Evolutionary conservation across 2,329 filamentous ascomycete genomes (phyloP).

Genomic region (Xylariales sp.): DNA sequence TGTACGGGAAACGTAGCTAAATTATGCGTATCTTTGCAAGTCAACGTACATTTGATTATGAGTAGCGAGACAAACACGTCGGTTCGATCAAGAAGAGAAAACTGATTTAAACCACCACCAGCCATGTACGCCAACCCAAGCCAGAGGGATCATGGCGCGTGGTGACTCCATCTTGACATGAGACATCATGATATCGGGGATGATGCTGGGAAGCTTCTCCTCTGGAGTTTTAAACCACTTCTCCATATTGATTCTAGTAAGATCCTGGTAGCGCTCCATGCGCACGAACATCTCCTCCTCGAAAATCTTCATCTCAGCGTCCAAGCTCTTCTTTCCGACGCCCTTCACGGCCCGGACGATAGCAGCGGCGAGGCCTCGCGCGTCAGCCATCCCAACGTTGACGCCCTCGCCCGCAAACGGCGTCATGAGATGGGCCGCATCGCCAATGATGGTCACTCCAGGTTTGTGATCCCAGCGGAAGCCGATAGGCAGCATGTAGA

Average conservation of each 20-base stretch:
- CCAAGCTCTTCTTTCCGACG: slow-evolving; percentile 19
- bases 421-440: slow-evolving; percentile 57
- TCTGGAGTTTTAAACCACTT: slow-evolving; percentile 38
- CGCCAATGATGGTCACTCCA: slow-evolving; percentile 52
- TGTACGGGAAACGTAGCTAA: no score
- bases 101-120: slow-evolving; percentile 2
- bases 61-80: no score
- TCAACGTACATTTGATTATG: no score
- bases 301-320: slow-evolving; percentile 27
- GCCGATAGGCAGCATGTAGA: slow-evolving; percentile 51
- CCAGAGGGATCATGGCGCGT: neutral
- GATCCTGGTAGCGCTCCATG: slow-evolving; percentile 29
- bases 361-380: slow-evolving; percentile 40
- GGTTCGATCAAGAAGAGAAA: neutral
- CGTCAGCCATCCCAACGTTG: slow-evolving; percentile 53
- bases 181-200: slow-evolving; percentile 1
- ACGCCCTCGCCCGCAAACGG: slow-evolving; percentile 57
- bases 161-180: neutral
- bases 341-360: slow-evolving; percentile 28
- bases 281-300: slow-evolving; percentile 35
- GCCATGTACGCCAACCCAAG: slow-evolving; percentile 1
- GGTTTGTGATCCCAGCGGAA: slow-evolving; percentile 39
- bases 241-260: slow-evolving; percentile 39
- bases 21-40: no score
- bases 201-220: neutral